Percentiles rank a stretch among this genome's conserved stretches.
These are phyloP conservation scores for Cytospora schulzeri DNA, from an alignment of 2,329 filamentous ascomycete species.

Conservation along the genomic window DNA sequence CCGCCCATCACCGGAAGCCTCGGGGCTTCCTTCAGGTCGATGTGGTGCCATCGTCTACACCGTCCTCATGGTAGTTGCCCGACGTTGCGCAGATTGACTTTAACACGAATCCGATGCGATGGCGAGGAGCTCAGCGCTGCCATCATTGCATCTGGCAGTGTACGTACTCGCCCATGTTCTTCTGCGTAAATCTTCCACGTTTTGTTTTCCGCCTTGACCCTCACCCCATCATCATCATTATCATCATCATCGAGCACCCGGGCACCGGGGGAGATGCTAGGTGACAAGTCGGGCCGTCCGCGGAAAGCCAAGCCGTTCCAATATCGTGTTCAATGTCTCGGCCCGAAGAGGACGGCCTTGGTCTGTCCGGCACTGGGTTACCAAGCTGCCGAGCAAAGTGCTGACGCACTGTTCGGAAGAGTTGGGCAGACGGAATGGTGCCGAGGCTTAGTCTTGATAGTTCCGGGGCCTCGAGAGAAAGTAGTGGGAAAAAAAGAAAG, in stretches of 20 bases:
- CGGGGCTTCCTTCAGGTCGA: no score
- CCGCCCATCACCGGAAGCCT: no score
- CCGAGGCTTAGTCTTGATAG: slow-evolving; percentile 9
- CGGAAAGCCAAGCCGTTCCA: neutral
- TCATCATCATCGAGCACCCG: neutral
- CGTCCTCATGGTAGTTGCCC: neutral
- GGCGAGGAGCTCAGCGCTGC: no score
- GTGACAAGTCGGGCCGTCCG: neutral
- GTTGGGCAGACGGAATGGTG: slow-evolving; percentile 1
- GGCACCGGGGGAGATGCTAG: neutral
- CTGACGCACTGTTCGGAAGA: neutral
- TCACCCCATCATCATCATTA: neutral
- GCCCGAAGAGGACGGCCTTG: neutral
- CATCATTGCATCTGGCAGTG: no score
- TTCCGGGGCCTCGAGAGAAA: neutral
- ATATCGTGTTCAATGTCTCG: slow-evolving; percentile 7
- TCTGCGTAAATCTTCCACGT: neutral
- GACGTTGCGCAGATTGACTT: neutral
- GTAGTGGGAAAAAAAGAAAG: neutral
- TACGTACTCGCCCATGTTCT: no score
- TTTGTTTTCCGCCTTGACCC: neutral
- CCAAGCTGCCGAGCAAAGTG: slow-evolving; percentile 2
- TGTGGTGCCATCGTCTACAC: no score
- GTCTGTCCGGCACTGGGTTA: slow-evolving; percentile 2
- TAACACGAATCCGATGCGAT: no score